Evolutionary conservation across 1,284 basidiomycete genomes (phyloP).

Genomic region (Ceratobasidium sp.): DNA sequence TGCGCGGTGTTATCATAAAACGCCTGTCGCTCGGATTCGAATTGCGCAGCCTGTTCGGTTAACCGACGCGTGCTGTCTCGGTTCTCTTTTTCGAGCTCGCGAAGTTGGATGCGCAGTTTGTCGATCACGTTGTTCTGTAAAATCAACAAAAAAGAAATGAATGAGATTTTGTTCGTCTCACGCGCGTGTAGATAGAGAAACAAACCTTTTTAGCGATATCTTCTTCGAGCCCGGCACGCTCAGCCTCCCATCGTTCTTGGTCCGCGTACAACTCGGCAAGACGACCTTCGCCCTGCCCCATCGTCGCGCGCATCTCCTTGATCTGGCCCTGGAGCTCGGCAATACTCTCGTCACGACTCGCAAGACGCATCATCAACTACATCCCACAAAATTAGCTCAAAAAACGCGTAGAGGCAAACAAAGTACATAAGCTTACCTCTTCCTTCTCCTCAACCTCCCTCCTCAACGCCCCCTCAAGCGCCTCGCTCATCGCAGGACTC

Average conservation of each 20-base stretch:
- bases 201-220: constrained; percentile 35
- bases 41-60: constrained; percentile 82
- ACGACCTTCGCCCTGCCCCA: constrained; percentile 74
- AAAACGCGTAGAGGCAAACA: constrained; percentile 47
- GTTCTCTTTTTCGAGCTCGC: constrained; percentile 85
- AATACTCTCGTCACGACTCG: constrained; percentile 80
- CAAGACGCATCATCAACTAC: constrained; percentile 78
- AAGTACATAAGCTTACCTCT: constrained; percentile 69
- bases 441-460: constrained; percentile 84
- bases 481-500: constrained; percentile 56
- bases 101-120: constrained; percentile 79
- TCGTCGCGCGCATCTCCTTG: constrained; percentile 69
- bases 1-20: constrained; percentile 90
- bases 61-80: constrained; percentile 81
- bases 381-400: constrained; percentile 22
- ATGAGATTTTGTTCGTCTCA: neutral
- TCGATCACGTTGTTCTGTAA: constrained; percentile 67
- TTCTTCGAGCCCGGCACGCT: constrained; percentile 80
- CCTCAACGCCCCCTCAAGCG: constrained; percentile 72
- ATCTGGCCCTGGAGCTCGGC: constrained; percentile 72
- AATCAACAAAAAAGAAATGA: neutral
- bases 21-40: constrained; percentile 85
- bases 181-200: neutral
- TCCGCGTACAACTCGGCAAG: constrained; percentile 82
- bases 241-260: constrained; percentile 80